Evolutionary conservation across 768 basidiomycete genomes (phyloP).

Genomic region (Trametes cubensis): DNA sequence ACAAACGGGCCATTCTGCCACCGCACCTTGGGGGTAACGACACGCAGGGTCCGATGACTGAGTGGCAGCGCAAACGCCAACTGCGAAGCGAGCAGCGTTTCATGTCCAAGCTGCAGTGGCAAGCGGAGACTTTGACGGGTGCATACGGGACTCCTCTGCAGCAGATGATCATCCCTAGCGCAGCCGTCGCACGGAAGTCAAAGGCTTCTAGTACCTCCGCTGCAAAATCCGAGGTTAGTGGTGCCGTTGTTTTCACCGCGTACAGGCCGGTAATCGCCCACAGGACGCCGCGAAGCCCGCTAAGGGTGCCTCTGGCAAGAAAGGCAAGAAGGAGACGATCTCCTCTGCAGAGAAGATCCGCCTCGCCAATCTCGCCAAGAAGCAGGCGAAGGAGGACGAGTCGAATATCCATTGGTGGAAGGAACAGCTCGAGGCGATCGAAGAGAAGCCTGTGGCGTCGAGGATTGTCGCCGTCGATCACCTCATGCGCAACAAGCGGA

Average conservation of each 20-base stretch:
- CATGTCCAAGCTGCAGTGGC: conserved; percentile 57
- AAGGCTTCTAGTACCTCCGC: neutral
- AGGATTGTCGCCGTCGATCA: conserved; percentile 40
- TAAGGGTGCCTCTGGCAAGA: conserved; percentile 13
- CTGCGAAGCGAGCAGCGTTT: conserved; percentile 55
- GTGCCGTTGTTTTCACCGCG: conserved; percentile 4
- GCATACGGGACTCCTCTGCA: conserved; percentile 57
- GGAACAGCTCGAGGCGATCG: conserved; percentile 46
- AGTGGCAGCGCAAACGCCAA: conserved; percentile 40
- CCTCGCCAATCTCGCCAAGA: conserved; percentile 48
- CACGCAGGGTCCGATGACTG: conserved; percentile 33
- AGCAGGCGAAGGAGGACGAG: conserved; percentile 43
- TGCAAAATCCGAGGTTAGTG: conserved; percentile 13
- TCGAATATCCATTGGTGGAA: conserved; percentile 56
- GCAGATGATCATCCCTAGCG: conserved; percentile 54
- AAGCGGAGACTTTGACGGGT: conserved; percentile 66
- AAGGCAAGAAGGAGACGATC: conserved; percentile 36
- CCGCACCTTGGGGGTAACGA: conserved; percentile 54
- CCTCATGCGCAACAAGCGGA: conserved; percentile 49
- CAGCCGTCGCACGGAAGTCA: conserved; percentile 19
- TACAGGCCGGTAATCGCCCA: neutral
- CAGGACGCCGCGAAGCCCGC: neutral
- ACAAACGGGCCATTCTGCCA: conserved; percentile 50
- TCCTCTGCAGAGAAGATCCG: conserved; percentile 47
- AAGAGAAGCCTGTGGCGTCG: conserved; percentile 36